Conservation (phyloP, 169 alveolate genomes). For the Eimeria praecox region DNA sequence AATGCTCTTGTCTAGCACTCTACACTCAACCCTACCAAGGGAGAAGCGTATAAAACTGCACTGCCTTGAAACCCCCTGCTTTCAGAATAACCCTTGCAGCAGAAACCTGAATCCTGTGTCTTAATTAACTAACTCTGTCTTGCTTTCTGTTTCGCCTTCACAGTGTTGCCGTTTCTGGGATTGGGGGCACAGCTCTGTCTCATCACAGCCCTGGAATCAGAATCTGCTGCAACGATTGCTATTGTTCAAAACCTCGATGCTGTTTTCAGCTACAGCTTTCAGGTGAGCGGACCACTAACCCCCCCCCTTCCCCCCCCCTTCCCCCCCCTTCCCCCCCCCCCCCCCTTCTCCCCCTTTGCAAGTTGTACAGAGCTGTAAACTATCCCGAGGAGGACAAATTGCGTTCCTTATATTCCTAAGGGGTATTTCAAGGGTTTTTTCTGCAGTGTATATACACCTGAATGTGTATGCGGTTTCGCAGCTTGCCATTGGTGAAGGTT, state of each 20-base stretch:
- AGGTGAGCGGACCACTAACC: slow-evolving; percentile 17
- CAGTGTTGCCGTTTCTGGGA: slow-evolving; percentile 55
- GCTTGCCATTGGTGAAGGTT: slow-evolving; percentile 60
- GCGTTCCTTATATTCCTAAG: neutral
- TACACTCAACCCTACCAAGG: neutral
- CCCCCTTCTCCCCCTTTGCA: too few species aligned
- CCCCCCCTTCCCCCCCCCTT: too few species aligned
- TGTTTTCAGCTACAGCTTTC: slow-evolving; percentile 63
- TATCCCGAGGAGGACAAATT: too few species aligned
- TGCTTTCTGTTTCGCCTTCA: neutral
- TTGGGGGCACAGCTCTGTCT: slow-evolving; percentile 70
- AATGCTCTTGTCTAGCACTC: too few species aligned
- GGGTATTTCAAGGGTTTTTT: neutral
- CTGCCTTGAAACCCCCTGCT: neutral
- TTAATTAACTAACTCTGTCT: too few species aligned
- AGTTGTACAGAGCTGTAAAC: too few species aligned
- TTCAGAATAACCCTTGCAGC: too few species aligned
- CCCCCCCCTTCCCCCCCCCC: too few species aligned
- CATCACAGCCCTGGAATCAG: slow-evolving; percentile 48
- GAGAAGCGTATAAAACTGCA: too few species aligned
- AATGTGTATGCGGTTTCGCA: neutral
- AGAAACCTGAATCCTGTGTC: too few species aligned
- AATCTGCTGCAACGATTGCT: slow-evolving; percentile 53
- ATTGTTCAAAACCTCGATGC: slow-evolving; percentile 58
- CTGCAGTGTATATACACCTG: neutral